Evolutionary conservation across 305 asterid genomes (phyloP), one percentile per base, ranked within the genome.

Genomic region (Coffea humblotiana): DNA sequence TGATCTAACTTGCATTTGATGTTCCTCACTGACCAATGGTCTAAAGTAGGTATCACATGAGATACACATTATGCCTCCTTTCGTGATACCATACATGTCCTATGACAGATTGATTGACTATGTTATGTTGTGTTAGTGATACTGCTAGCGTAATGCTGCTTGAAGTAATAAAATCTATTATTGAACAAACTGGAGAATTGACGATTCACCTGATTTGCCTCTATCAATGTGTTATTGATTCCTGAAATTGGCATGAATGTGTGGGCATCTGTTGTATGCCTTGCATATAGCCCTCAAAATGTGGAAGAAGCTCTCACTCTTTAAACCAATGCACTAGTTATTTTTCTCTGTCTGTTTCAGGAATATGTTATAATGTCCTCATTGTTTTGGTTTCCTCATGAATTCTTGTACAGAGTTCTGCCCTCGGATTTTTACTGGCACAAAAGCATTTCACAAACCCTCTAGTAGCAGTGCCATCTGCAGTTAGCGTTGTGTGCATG

Each of bases 401-500:
- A 18, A 43, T 69, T 74, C 54, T 71, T 43, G 49, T 32, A 45
- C 89, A 95, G 99, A 95, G 99, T 87, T 95, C 99, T 79, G 99
- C 99, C 54, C 97, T 95, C 52, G 99, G 99, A 77, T 92, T 95
- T 87, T 86, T 91, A 45, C 92, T 95, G 45, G 98, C 99, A 18
- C 99, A 93, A 85, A 95, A 86, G 80, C 99, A 95, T 90, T 95
- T 95, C 92, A 92, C 95, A 40, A 95, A 95, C 81, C 99, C 98
- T 77, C 95, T 95, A 6, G 99, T 93, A 23, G 98, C 97, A 9
- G 99, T 95, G 51, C 99, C 99, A 43, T 95, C 99, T 60, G 99
- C 99, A 6, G 99, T 95, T 40, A 95, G 99, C 85, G 99, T 95
- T 58, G 99, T 95, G 79, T 95, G 98, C 88, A 95, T 95, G 99